These are phyloP conservation scores for Hippophae gyantsensis DNA, from an alignment of 306 rosid species.

Conservation along the genomic window DNA sequence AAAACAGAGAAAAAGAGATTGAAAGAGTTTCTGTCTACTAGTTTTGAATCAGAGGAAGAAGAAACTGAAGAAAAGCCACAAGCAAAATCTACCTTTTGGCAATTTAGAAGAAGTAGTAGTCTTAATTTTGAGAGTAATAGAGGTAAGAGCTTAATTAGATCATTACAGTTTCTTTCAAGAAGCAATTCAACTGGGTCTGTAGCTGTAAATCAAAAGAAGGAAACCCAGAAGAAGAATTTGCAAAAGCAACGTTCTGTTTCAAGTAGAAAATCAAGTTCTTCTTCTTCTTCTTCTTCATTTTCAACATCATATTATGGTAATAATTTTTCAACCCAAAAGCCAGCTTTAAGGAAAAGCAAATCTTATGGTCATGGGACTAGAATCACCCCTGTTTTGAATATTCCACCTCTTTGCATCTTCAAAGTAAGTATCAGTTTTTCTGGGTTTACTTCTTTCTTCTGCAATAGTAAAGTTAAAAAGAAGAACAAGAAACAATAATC, in stretches of 20 bases:
- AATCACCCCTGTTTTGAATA: constrained; percentile 76
- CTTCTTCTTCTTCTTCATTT: no score
- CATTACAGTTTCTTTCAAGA: constrained; percentile 72
- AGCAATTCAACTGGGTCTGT: constrained; percentile 87
- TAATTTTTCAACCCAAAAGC: constrained; percentile 22
- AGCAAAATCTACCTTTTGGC: constrained; percentile 53
- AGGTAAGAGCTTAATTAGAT: constrained; percentile 45
- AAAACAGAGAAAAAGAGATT: constrained; percentile 62
- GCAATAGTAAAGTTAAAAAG: constrained; percentile 53
- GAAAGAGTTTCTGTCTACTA: constrained; percentile 59
- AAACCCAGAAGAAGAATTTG: constrained; percentile 42
- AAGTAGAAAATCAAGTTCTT: no score
- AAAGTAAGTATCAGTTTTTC: constrained; percentile 72
- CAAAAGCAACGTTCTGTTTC: constrained; percentile 57
- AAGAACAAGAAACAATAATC: constrained; percentile 31
- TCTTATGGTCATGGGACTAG: constrained; percentile 57
- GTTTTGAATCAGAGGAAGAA: constrained; percentile 28
- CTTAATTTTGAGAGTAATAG: constrained; percentile 50
- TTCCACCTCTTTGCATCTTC: constrained; percentile 75
- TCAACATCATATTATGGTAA: no score
- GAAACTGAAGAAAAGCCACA: constrained; percentile 40
- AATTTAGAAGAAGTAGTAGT: constrained; percentile 82
- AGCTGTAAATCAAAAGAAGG: constrained; percentile 43
- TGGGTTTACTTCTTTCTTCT: constrained; percentile 69
- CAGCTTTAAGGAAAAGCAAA: constrained; percentile 42